Evolutionary conservation across 1,284 basidiomycete genomes (phyloP).

Genomic region (Neotropicomus parvogracilis): DNA sequence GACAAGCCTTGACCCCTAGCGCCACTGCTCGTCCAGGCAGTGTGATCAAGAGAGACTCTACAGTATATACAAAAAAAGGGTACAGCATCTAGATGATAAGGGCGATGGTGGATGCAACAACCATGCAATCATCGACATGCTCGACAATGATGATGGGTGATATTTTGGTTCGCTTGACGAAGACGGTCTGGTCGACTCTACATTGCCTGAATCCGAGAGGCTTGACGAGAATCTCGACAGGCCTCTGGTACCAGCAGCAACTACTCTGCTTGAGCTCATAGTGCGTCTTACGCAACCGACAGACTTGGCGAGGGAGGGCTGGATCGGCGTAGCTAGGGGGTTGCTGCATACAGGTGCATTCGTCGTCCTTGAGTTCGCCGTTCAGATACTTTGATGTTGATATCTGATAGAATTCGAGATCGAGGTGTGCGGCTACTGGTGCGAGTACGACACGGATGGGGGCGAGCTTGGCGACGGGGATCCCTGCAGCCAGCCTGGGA

Average conservation of each 20-base stretch:
- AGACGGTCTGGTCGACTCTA: background rate
- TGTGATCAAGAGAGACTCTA: no score
- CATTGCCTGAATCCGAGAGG: background rate
- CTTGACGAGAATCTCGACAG: background rate
- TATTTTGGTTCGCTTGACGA: background rate
- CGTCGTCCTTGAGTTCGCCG: background rate
- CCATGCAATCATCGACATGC: background rate
- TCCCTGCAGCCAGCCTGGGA: no score
- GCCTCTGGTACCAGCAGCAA: background rate
- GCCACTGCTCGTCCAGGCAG: no score
- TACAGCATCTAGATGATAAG: no score
- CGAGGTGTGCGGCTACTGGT: background rate
- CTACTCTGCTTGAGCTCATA: background rate
- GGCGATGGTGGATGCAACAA: background rate
- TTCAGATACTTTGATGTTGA: slow-evolving; percentile 11
- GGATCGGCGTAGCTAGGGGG: background rate
- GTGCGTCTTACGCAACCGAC: background rate
- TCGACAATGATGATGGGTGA: background rate
- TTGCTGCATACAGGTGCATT: background rate
- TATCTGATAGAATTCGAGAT: background rate
- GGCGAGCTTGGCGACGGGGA: slow-evolving; percentile 28
- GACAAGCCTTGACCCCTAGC: no score
- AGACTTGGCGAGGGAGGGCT: background rate
- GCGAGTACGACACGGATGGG: slow-evolving; percentile 30
- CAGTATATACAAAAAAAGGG: no score